phyloP scores from a whole-genome alignment of 192 early-diverging fungal species.

The Mortierella antarctica region DNA sequence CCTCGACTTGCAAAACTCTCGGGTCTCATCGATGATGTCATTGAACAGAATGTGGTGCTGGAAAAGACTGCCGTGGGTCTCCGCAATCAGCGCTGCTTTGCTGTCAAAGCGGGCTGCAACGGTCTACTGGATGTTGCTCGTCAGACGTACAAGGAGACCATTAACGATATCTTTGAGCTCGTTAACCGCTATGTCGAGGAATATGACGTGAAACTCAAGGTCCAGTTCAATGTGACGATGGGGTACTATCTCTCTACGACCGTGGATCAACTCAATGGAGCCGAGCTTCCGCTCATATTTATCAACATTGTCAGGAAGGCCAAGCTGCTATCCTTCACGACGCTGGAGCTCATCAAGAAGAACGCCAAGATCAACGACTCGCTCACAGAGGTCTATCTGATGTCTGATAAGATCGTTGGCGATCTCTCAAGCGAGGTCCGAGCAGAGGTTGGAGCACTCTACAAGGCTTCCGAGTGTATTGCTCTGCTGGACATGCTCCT shows the following conservation, averaged over 20 bases:
- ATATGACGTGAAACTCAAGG: conserved; percentile 71
- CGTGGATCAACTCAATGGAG: conserved; percentile 53
- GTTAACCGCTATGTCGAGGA: conserved; percentile 63
- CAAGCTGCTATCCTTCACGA: conserved; percentile 75
- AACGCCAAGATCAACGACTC: conserved; percentile 88
- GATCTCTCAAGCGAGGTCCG: conserved; percentile 66
- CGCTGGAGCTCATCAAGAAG: conserved; percentile 80
- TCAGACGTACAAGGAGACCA: conserved; percentile 81
- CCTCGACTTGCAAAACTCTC: conserved; percentile 49
- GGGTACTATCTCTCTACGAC: conserved; percentile 72
- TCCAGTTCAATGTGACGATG: conserved; percentile 67
- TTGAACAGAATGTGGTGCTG: conserved; percentile 76
- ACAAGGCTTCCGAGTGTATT: conserved; percentile 79
- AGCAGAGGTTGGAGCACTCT: conserved; percentile 69
- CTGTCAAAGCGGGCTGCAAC: conserved; percentile 85
- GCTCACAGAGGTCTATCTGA: conserved; percentile 82
- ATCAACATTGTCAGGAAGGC: conserved; percentile 78
- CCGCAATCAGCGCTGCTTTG: conserved; percentile 88
- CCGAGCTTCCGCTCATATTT: conserved; percentile 70
- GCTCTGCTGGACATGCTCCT: conserved; percentile 82
- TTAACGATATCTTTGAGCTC: conserved; percentile 76
- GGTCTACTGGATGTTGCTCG: conserved; percentile 89
- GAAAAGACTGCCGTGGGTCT: conserved; percentile 82
- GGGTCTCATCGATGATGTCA: conserved; percentile 66
- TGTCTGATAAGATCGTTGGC: conserved; percentile 76